Conservation (phyloP, 352 stramenopile species). For the Globisporangium mamillatum region DNA sequence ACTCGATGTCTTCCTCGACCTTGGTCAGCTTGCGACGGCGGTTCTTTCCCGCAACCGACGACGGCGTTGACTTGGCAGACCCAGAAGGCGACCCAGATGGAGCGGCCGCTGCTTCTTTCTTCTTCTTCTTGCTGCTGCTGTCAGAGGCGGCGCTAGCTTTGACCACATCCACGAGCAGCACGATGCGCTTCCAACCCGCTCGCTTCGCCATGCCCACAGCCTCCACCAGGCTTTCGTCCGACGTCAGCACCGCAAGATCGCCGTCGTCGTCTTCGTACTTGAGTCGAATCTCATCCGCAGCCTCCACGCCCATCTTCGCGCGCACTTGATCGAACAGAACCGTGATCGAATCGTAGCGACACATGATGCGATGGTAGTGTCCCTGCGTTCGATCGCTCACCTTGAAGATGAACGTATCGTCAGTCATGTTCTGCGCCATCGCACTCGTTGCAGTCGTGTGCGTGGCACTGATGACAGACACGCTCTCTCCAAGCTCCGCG, state of each 20-base stretch:
- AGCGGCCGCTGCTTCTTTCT: conserved; percentile 7
- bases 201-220: conserved; percentile 85
- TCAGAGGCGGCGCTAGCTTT: conserved; percentile 27
- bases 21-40: conserved; percentile 71
- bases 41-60: conserved; percentile 21
- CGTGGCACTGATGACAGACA: conserved; percentile 80
- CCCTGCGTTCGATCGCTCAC: conserved; percentile 76
- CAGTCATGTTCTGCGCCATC: conserved; percentile 58
- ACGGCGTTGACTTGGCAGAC: conserved; percentile 34
- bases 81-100: conserved; percentile 13
- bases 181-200: conserved; percentile 80
- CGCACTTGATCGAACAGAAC: conserved; percentile 78
- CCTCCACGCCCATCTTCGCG: conserved; percentile 68
- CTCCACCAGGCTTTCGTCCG: conserved; percentile 83
- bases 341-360: conserved; percentile 65
- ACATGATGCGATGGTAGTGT: conserved; percentile 86
- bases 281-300: conserved; percentile 61
- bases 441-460: conserved; percentile 77
- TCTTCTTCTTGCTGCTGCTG: conserved; percentile 14
- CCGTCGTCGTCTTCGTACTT: conserved; percentile 90
- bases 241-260: conserved; percentile 79
- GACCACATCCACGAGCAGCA: conserved; percentile 79
- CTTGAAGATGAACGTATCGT: conserved; percentile 88
- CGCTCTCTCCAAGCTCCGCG: conserved; percentile 80
- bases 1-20: conserved; percentile 73